Base-by-base conservation (phyloP, 371 early-diverging fungal genomes). In the Nosema granulosis region DNA sequence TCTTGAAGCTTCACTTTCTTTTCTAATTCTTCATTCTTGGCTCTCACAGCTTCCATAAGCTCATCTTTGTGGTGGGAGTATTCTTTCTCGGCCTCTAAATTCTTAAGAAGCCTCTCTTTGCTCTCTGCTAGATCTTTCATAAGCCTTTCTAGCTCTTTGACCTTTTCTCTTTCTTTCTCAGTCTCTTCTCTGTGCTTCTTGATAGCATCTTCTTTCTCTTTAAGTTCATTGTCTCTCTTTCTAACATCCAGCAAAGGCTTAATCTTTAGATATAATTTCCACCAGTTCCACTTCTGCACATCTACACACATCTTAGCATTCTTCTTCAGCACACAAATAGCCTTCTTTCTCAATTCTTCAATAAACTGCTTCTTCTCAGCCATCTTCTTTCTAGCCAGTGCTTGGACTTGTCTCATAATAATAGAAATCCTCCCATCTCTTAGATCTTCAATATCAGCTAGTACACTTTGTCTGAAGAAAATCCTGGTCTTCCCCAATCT, bases 391-490 rank as follows among this genome's bases (percentile, higher is more conserved):
- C 93, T 89, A 68, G 92, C 90, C 28, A 90, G 82, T 0, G 93
- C 92, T 85, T 95, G 95, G 68, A 96, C 88, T 31, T 88, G 87
- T 32, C 89, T 88, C 38, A 95, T 89, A 51, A 93, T 88, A 32
- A 88, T 88, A 28, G 90, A 84, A 24, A 97, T 87, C 81, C 89
- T 89, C 1, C 86, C 83, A 80, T 96, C 95, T 31, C 97, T 88
- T 12, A 88, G 86, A 76, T 97, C 94, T 86, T 99, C 99, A 0
- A 99, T 86, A 74, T 94, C 93, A 2, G 96, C 87, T 80, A 93
- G 87, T 75, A 96, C 94, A 9, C 97, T 95, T 29, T 97, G 93
- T 11, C 91, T 89, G 89, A 99, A 97, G 83, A 99, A 97, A 28
- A 99, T 93, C 83, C 94, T 97, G 69, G 91, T 92, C 26, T 87